These are phyloP conservation scores for Talaromyces sp. DNA, from an alignment of 2,329 filamentous ascomycete genomes.

Conservation along the genomic window DNA sequence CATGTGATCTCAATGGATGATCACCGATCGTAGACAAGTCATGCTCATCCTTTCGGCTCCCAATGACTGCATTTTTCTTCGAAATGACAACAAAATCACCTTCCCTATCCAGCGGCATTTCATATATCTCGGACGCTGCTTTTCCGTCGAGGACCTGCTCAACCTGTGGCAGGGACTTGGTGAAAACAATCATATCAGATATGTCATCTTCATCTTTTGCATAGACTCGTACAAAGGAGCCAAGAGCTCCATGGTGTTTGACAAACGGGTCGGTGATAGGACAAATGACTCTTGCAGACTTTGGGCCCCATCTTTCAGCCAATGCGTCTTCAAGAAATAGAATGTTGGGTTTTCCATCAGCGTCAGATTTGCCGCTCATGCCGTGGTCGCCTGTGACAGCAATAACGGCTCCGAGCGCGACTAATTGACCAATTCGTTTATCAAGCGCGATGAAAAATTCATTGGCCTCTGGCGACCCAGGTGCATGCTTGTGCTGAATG, in stretches of 20 bases:
- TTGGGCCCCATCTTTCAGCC: slow-evolving; percentile 28
- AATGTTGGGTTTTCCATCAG: slow-evolving; percentile 37
- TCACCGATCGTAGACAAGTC: slow-evolving; percentile 33
- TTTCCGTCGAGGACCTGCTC: slow-evolving; percentile 30
- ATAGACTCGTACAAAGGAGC: slow-evolving; percentile 43
- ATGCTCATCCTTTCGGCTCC: slow-evolving; percentile 34
- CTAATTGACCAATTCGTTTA: slow-evolving; percentile 30
- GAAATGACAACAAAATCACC: slow-evolving; percentile 43
- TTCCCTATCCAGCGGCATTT: slow-evolving; percentile 42
- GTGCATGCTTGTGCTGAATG: slow-evolving; percentile 45
- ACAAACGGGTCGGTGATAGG: slow-evolving; percentile 47
- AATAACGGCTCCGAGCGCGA: slow-evolving; percentile 36
- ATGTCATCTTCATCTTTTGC: slow-evolving; percentile 26
- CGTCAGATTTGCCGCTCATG: slow-evolving; percentile 42
- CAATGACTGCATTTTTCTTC: slow-evolving; percentile 36
- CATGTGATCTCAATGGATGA: slow-evolving; percentile 41
- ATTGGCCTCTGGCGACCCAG: slow-evolving; percentile 35
- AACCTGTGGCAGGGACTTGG: slow-evolving; percentile 30
- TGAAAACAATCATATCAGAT: slow-evolving; percentile 30
- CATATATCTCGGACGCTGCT: slow-evolving; percentile 33
- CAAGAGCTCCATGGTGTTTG: slow-evolving; percentile 43
- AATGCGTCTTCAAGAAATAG: slow-evolving; percentile 42
- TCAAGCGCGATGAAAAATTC: slow-evolving; percentile 40
- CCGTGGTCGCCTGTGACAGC: slow-evolving; percentile 45
- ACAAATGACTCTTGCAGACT: slow-evolving; percentile 40